Base-by-base conservation (phyloP, 495 filamentous ascomycete species). In the Zalerion maritima region DNA sequence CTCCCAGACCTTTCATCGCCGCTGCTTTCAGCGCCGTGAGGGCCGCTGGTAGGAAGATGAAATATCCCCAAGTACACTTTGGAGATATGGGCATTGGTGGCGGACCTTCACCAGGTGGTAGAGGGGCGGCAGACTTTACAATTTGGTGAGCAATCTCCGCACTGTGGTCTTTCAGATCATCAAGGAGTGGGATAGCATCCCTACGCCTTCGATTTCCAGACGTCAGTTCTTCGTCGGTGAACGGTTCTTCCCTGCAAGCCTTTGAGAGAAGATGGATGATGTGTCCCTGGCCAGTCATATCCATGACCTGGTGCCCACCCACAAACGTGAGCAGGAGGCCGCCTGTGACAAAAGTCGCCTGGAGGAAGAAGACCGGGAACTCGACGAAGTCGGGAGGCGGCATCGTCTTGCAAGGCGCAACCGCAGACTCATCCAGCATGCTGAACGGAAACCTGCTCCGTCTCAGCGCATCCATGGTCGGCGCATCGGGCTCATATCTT, bases 191-290 rank as follows among this genome's bases (percentile, higher is more conserved):
- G 18, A 71, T 56, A n/a, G 59, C 15, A 16, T 44, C 47, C 13
- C 29, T 29, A n/a, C 62, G 52, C 25, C 44, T 28, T 18, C 57
- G 35, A 36, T 72, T 74, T 5, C 61, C 67, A 22, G 37, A 27
- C 10, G 28, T 27, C 0, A 72, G 19, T 29, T 72, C 66, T 23
- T 58, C 48, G 6, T 24, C 18, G 2, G 60, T 61, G 33, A 70
- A 66, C 9, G 31, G 18, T 23, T 65, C 54, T 8, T 48, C 41
- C 6, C 50, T 43, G 36, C 67, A 72, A 11, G 63, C 62, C 42
- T 64, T 73, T n/a, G 62, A 54, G 17, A 74, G 36, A 8, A 68
- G 50, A 14, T 44, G n/a, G 14, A 71, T 65, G 14, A 70, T 41
- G 5, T 56, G 48, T 6, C 43, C 58, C 41, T 67, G 65, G 5